Evolutionary conservation across 805 yeast species (phyloP).

Genomic region (Suhomyces vadensis): DNA sequence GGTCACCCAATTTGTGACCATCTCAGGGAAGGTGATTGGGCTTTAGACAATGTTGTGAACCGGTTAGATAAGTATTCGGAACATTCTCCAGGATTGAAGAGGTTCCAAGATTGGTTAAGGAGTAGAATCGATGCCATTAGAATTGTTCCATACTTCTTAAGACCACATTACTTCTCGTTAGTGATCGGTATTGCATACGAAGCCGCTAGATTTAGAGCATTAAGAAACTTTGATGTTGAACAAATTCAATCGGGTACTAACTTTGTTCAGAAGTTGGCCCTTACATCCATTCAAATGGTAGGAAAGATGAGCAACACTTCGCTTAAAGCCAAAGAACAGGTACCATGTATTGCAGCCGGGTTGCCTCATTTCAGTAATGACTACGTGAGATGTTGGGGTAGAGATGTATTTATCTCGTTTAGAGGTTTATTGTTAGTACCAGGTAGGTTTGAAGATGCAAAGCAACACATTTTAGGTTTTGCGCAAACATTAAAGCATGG

Average conservation of each 20-base stretch:
- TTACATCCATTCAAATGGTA: constrained; percentile 85
- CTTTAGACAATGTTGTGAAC: constrained; percentile 69
- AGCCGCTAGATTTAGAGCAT: constrained; percentile 70
- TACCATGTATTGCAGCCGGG: constrained; percentile 91
- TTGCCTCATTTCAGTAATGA: constrained; percentile 89
- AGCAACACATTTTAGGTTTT: constrained; percentile 76
- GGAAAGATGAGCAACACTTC: constrained; percentile 76
- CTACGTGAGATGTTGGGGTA: constrained; percentile 98
- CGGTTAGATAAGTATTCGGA: constrained; percentile 59
- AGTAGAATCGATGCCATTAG: constrained; percentile 63
- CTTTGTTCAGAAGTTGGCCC: constrained; percentile 76
- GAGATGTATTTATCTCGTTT: constrained; percentile 88
- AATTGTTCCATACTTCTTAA: constrained; percentile 70
- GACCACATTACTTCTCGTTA: constrained; percentile 85
- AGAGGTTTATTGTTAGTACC: constrained; percentile 81
- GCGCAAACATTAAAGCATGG: constrained; percentile 95
- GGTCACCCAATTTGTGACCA: constrained; percentile 85
- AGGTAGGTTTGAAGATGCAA: constrained; percentile 78
- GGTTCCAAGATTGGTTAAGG: constrained; percentile 70
- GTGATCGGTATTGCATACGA: constrained; percentile 82
- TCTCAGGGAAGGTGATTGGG: constrained; percentile 85
- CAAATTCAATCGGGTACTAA: constrained; percentile 61
- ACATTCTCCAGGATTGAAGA: constrained; percentile 47
- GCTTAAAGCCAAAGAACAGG: constrained; percentile 58
- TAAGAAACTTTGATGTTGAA: constrained; percentile 50